A percentile compares a stretch with the other conserved stretches of the same genome.
phyloP scores from a whole-genome alignment of 2,329 filamentous ascomycete species.

The Beauveria medogensis region DNA sequence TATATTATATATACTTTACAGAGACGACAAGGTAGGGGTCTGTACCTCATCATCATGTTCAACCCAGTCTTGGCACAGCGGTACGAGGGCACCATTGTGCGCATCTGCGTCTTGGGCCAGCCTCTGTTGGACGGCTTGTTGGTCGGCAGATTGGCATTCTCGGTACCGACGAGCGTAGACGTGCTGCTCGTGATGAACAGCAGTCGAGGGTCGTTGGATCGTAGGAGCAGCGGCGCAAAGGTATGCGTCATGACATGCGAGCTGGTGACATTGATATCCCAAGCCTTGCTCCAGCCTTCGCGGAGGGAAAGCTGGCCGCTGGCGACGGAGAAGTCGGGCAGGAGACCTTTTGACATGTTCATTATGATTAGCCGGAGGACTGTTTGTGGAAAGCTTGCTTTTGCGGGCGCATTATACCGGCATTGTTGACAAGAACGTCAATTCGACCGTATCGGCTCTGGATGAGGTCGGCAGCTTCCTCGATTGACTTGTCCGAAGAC shows the following conservation, averaged over 20 bases:
- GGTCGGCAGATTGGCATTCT: conserved; percentile 13
- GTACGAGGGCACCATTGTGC: conserved; percentile 22
- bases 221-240: conserved; percentile 37
- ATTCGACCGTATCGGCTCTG: conserved; percentile 33
- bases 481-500: conserved; percentile 44
- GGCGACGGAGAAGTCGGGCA: conserved; percentile 28
- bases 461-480: conserved; percentile 35
- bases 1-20: too few species aligned
- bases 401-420: conserved; percentile 17
- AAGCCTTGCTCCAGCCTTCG: conserved; percentile 33
- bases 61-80: conserved; percentile 34
- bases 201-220: conserved; percentile 31
- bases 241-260: conserved; percentile 33
- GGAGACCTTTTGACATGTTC: conserved; percentile 20
- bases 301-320: conserved; percentile 23
- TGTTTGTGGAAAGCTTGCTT: neutral
- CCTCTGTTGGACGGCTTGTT: conserved; percentile 18
- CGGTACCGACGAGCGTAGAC: conserved; percentile 22
- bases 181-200: conserved; percentile 40
- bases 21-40: neutral
- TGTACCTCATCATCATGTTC: conserved; percentile 38
- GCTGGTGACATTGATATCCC: conserved; percentile 38
- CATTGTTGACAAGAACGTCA: conserved; percentile 40
- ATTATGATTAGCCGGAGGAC: neutral
- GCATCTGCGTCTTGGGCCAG: conserved; percentile 30